Evolutionary conservation across 176 grass and related monocot species (phyloP).

Genomic region (Calamus simplicifolius): DNA sequence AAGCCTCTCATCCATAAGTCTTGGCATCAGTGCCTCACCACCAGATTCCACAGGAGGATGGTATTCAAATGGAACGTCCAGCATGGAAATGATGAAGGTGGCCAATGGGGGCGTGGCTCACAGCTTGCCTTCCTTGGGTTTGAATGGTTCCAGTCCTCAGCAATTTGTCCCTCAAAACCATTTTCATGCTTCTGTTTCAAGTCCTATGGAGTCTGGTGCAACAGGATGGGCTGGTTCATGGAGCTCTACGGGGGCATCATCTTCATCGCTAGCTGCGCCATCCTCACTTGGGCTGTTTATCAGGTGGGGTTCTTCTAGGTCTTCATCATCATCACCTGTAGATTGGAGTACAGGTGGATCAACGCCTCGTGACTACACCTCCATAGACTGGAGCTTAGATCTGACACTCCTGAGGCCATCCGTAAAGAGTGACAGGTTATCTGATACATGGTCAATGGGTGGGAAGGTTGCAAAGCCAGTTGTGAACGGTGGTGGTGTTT

Average conservation of each 20-base stretch:
- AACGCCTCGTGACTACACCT: conserved; percentile 64
- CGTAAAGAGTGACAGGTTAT: conserved; percentile 41
- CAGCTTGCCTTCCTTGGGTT: conserved; percentile 43
- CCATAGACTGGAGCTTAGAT: conserved; percentile 93
- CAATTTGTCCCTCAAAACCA: conserved; percentile 44
- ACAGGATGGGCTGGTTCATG: conserved; percentile 61
- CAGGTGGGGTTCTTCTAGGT: conserved; percentile 40
- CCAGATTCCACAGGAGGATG: conserved; percentile 54
- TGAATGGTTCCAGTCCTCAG: conserved; percentile 36
- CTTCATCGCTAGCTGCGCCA: conserved; percentile 34
- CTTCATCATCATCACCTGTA: conserved; percentile 24
- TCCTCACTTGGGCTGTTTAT: conserved; percentile 66
- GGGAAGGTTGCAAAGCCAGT: conserved; percentile 40
- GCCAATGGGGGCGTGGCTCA: conserved; percentile 56
- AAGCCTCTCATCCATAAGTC: conserved; percentile 63
- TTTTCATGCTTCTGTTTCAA: conserved; percentile 43
- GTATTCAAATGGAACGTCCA: conserved; percentile 58
- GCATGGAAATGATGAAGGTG: conserved; percentile 38
- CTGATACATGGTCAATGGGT: conserved; percentile 94
- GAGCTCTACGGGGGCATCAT: conserved; percentile 35
- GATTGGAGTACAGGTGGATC: conserved; percentile 63
- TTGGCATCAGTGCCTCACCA: conserved; percentile 36
- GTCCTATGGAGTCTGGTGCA: conserved; percentile 58
- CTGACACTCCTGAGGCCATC: conserved; percentile 55
- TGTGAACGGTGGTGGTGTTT: conserved; percentile 18